phyloP scores from a whole-genome alignment of 768 basidiomycete species.

The Pleurotus ostreatus region DNA sequence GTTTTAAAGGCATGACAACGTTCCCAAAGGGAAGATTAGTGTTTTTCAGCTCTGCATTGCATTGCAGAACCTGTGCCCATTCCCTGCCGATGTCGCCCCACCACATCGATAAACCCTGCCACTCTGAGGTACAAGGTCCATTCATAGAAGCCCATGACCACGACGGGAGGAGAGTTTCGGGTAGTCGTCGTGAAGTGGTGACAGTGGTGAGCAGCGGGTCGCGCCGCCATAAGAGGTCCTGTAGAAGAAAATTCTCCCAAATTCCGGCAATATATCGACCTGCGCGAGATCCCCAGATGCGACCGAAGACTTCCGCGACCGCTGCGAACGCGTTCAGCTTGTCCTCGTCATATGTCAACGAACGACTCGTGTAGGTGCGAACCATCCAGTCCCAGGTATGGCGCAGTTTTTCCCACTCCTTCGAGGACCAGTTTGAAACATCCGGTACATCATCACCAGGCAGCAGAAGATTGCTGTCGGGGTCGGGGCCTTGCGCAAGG shows the following conservation, averaged over 20 bases:
- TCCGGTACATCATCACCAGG: too few species aligned
- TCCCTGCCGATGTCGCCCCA: too few species aligned
- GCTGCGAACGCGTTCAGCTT: not conserved
- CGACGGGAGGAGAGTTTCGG: not conserved
- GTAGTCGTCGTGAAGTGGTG: not conserved
- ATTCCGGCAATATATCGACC: not conserved
- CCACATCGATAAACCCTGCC: too few species aligned
- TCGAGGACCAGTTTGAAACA: not conserved
- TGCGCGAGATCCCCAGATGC: not conserved
- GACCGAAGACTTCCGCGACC: not conserved
- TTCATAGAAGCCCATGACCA: not conserved
- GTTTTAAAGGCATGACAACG: too few species aligned
- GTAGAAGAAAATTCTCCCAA: not conserved
- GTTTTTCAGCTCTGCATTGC: too few species aligned
- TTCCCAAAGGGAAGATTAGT: too few species aligned
- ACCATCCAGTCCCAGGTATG: not conserved
- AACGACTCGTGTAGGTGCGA: not conserved
- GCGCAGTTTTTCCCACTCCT: not conserved
- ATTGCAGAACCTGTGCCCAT: too few species aligned
- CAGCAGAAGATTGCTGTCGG: not conserved
- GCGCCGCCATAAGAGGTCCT: not conserved
- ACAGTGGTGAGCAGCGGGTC: not conserved
- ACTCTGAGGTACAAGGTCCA: too few species aligned
- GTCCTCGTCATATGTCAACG: not conserved
- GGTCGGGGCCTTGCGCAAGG: not conserved